Evolutionary conservation across 306 rosid genomes (phyloP).

Genomic region (Corylus avellana): DNA sequence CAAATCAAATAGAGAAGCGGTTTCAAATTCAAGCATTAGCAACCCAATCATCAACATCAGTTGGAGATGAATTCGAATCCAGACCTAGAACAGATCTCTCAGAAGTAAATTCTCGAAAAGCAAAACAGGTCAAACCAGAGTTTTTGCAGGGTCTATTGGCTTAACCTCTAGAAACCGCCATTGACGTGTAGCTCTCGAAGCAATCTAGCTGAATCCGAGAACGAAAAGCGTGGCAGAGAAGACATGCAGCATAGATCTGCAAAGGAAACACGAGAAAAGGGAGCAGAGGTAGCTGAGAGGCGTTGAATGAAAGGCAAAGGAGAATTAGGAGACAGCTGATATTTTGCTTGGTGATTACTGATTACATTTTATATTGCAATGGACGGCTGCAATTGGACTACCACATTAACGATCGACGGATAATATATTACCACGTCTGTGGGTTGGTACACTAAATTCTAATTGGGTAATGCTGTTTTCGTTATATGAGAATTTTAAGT

Average conservation of each 20-base stretch:
- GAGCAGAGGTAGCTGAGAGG: rapidly evolving
- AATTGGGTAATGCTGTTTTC: neutral
- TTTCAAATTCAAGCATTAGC: neutral
- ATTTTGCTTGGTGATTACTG: neutral
- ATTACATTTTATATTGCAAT: neutral
- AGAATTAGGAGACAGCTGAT: too few relatives aligned
- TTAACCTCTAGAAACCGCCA: neutral
- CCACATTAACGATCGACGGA: neutral
- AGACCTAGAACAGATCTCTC: neutral
- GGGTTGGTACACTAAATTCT: neutral
- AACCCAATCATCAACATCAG: neutral
- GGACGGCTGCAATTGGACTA: conserved; percentile 18
- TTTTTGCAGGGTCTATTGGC: neutral
- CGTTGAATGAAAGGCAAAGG: neutral
- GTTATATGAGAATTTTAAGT: too few relatives aligned
- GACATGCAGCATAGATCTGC: neutral
- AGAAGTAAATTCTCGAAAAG: neutral
- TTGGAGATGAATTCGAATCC: neutral
- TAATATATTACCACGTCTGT: neutral
- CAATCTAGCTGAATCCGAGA: conserved; percentile 20
- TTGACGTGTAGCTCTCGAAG: conserved; percentile 20
- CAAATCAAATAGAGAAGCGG: neutral
- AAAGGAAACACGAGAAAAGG: neutral
- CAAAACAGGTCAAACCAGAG: neutral
- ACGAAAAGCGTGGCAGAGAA: rapidly evolving